These are phyloP conservation scores for Saccharomycodes ludwigii DNA, from an alignment of 805 yeast species.

Conservation along the genomic window DNA sequence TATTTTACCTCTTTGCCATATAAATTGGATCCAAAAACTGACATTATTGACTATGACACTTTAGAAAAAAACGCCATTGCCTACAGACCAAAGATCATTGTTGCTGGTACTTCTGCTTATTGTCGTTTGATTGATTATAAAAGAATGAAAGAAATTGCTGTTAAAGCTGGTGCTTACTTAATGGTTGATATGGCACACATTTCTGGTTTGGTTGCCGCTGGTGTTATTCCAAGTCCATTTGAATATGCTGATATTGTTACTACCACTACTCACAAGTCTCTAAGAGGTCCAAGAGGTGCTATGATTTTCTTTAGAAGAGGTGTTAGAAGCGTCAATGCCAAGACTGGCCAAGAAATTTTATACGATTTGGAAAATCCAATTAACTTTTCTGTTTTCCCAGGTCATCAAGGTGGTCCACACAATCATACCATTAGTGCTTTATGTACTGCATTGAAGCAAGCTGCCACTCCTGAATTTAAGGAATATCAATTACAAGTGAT, in stretches of 20 bases:
- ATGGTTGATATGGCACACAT: conserved; percentile 98
- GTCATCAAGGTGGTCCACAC: conserved; percentile 99
- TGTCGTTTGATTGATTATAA: conserved; percentile 93
- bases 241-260: conserved; percentile 96
- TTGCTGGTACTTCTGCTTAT: conserved; percentile 98
- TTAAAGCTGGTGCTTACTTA: conserved; percentile 92
- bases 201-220: conserved; percentile 91
- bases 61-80: conserved; percentile 81
- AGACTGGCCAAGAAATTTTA: conserved; percentile 82
- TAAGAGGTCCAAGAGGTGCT: conserved; percentile 99
- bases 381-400: conserved; percentile 98
- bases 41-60: conserved; percentile 91
- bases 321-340: conserved; percentile 69
- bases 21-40: conserved; percentile 84
- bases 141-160: conserved; percentile 94
- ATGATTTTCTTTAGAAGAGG: conserved; percentile 99
- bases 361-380: conserved; percentile 92
- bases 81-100: conserved; percentile 91
- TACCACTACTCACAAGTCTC: conserved; percentile 96
- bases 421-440: conserved; percentile 97
- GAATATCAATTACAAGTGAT: conserved; percentile 83
- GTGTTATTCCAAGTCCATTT: conserved; percentile 92
- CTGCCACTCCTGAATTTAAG: conserved; percentile 78
- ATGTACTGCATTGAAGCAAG: conserved; percentile 94
- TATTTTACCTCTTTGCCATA: conserved; percentile 98